These are phyloP conservation scores for Trypanosoma boissoni DNA, from an alignment of 208 protist genomes.

Conservation along the genomic window DNA sequence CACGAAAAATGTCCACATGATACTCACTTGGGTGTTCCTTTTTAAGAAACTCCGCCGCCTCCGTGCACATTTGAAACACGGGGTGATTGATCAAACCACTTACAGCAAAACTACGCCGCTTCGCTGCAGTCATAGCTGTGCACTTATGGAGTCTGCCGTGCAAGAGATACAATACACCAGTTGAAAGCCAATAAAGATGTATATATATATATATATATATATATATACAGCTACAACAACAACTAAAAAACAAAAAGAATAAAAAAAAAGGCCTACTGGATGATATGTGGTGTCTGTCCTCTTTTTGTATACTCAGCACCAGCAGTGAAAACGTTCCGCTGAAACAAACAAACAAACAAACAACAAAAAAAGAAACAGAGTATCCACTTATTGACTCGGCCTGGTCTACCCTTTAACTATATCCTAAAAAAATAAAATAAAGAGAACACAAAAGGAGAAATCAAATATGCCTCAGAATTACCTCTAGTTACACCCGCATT, in stretches of 20 bases:
- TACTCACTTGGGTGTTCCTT: conserved; percentile 45
- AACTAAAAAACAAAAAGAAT: conserved; percentile 1
- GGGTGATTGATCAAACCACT: conserved; percentile 56
- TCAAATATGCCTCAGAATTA: too few species aligned
- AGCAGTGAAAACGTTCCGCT: too few species aligned
- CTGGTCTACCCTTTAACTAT: too few species aligned
- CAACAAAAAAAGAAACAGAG: too few species aligned
- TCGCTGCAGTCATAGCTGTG: not conserved
- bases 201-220: conserved; percentile 14
- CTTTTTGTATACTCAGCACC: too few species aligned
- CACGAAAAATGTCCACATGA: conserved; percentile 45
- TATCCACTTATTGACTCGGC: too few species aligned
- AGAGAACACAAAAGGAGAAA: too few species aligned
- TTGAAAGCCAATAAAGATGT: not conserved
- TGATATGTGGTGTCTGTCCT: too few species aligned
- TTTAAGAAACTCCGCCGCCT: conserved; percentile 69
- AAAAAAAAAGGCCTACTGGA: conserved; percentile 3
- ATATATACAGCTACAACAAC: conserved; percentile 1
- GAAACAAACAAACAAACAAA: too few species aligned
- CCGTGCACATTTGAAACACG: conserved; percentile 68
- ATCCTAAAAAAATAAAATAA: too few species aligned
- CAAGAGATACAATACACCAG: not conserved
- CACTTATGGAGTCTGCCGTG: not conserved
- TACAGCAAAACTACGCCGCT: conserved; percentile 36
- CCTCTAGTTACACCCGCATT: too few species aligned